phyloP scores from a whole-genome alignment of 139 green algal species.

The Axilococcus clingmanii region DNA sequence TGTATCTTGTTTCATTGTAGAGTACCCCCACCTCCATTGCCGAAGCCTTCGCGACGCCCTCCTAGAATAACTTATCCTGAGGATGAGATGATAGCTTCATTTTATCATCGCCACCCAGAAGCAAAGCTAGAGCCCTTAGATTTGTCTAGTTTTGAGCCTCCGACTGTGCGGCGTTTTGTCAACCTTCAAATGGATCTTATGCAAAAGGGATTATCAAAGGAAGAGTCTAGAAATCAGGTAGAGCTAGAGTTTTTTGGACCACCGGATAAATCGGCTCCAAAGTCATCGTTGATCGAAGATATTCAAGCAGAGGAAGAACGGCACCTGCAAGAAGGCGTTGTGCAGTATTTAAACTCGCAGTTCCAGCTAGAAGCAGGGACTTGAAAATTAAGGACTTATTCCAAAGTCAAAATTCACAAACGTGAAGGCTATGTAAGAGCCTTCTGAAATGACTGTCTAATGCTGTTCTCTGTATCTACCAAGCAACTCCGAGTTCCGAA shows the following conservation, averaged over 20 bases:
- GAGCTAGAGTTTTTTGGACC: neutral
- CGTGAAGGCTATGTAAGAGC: too few relatives aligned
- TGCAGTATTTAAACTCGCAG: too few relatives aligned
- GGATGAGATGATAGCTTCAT: constrained; percentile 17
- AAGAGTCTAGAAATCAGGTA: constrained; percentile 3
- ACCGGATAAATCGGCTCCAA: neutral
- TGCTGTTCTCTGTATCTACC: too few relatives aligned
- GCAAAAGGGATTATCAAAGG: neutral
- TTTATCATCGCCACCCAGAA: constrained; percentile 24
- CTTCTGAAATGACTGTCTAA: too few relatives aligned
- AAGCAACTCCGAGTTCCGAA: too few relatives aligned
- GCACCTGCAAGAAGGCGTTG: constrained; percentile 18
- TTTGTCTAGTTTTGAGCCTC: constrained; percentile 15
- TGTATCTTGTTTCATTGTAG: constrained; percentile 5
- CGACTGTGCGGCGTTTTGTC: constrained; percentile 16
- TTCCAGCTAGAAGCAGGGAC: too few relatives aligned
- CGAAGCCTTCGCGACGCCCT: constrained; percentile 10
- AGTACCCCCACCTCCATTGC: constrained; percentile 1
- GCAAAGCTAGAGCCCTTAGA: constrained; percentile 22
- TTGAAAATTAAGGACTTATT: too few relatives aligned
- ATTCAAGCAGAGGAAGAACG: constrained; percentile 13
- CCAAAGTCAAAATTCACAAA: too few relatives aligned
- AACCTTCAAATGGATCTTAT: constrained; percentile 23
- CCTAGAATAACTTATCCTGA: constrained; percentile 17
- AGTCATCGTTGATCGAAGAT: neutral